Evolutionary conservation across 2,329 filamentous ascomycete species (phyloP), one percentile per base, ranked within the genome.

Genomic region (Fusarium sp.): DNA sequence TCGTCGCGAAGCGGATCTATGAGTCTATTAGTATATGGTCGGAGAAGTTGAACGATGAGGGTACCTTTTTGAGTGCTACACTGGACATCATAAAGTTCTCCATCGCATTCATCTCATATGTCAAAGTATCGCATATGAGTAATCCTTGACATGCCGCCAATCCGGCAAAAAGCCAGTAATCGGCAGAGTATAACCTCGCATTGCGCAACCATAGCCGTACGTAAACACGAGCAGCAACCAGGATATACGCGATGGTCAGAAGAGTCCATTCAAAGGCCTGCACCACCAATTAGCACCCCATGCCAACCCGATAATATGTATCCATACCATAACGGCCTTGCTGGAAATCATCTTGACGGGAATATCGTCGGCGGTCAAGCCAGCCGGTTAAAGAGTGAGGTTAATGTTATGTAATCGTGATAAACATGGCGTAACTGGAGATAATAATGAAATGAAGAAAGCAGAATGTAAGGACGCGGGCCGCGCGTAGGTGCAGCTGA

Each of bases 221-320:
- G n/a, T 63, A 63, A 2, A 48, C 32, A 10, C 60, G 57, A 20
- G 47, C 34, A 4, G 60, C 60, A 6, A 63, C 60, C 8, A 52
- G 18, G 7, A 56, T 3, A 16, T 63, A 63, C 10, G 60, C 47
- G 5, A 63, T 51, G 16, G 12, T 8, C 57, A 63, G 32, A 7
- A 63, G 53, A 5, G 41, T 47, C 60, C 60, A 63, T 45, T 63
- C 60, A 11, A 63, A 63, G 27, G 57, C 27, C 58, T 63, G 16
- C n/a, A 3, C 6, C 13, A 7, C 11, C 20, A 3, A 11, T 52
- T 27, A 52, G 49, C 16, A 41, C 7, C 8, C 1, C 9, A 6
- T 20, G 20, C 20, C 20, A 6, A 18, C 12, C 14, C 18, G 6
- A 22, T 12, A 13, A 13, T 11, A 14, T 4, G 16, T 0, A 8